A percentile compares a stretch with the other conserved stretches of the same genome.
Evolutionary conservation across 2,329 filamentous ascomycete genomes (phyloP).

Genomic region (Phyllosticta citriasiana): DNA sequence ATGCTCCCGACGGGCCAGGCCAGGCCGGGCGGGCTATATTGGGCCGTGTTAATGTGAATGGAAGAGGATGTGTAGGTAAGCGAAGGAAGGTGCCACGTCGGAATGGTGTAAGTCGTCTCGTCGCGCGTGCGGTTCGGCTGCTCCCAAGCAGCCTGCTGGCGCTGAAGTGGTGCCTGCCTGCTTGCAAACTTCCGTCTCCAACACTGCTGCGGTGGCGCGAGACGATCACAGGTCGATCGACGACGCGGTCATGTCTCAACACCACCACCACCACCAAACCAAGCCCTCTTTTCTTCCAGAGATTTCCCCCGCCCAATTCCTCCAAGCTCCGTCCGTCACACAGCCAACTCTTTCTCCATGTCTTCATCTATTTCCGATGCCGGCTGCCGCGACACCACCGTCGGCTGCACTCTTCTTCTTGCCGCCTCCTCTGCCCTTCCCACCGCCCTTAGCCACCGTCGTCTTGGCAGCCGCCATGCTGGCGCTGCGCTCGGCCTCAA

Average conservation of each 20-base stretch:
- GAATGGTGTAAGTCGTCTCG: not conserved
- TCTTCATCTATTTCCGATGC: not conserved
- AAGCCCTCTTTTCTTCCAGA: not conserved
- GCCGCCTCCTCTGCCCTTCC: conserved; percentile 1
- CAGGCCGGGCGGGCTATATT: not conserved
- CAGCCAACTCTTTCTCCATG: not conserved
- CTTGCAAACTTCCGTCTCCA: not conserved
- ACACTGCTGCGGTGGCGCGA: not conserved
- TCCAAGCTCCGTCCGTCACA: not conserved
- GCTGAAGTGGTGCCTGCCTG: not conserved
- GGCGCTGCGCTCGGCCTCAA: conserved; percentile 5
- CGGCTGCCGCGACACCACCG: not conserved
- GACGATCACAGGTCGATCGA: not conserved
- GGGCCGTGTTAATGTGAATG: not conserved
- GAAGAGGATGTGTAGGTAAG: not conserved
- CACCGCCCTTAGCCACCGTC: not conserved
- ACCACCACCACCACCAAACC: not conserved
- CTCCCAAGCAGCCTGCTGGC: not conserved
- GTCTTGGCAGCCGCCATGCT: not conserved
- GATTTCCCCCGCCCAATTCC: not conserved
- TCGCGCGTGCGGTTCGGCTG: not conserved
- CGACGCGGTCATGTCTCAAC: not conserved
- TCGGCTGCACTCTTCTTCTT: conserved; percentile 1
- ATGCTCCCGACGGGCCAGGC: no score
- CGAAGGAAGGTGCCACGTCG: not conserved